phyloP scores from a whole-genome alignment of 768 basidiomycete species.

The Boletus subparvulus region DNA sequence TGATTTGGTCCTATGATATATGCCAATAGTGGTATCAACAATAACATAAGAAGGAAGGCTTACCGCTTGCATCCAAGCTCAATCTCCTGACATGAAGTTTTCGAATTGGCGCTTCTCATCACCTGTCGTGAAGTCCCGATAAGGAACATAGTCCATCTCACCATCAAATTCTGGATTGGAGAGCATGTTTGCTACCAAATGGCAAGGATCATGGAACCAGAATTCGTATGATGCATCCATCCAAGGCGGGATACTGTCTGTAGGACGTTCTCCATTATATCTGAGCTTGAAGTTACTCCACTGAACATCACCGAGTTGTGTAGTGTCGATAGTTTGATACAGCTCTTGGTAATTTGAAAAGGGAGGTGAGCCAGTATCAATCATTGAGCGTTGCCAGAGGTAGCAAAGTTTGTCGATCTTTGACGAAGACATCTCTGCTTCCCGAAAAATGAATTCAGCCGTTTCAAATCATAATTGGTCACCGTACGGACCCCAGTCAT shows the following conservation, averaged over 20 bases:
- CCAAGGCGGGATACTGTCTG: background rate
- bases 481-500: too few species aligned
- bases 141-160: background rate
- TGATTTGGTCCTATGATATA: too few species aligned
- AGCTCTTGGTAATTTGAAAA: too few species aligned
- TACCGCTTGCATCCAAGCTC: background rate
- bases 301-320: constrained; percentile 33
- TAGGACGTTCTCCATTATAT: background rate
- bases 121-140: background rate
- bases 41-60: too few species aligned
- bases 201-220: background rate
- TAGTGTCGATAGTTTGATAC: constrained; percentile 37
- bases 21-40: too few species aligned
- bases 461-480: too few species aligned
- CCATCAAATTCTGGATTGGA: background rate
- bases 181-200: background rate
- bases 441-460: too few species aligned
- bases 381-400: too few species aligned
- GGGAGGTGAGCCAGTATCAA: too few species aligned
- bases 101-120: background rate
- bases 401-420: too few species aligned
- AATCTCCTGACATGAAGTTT: background rate
- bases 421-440: too few species aligned
- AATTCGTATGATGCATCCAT: background rate
- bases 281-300: constrained; percentile 34